phyloP scores from a whole-genome alignment of 2,329 filamentous ascomycete genomes.

The Dactylonectria estremocensis region DNA sequence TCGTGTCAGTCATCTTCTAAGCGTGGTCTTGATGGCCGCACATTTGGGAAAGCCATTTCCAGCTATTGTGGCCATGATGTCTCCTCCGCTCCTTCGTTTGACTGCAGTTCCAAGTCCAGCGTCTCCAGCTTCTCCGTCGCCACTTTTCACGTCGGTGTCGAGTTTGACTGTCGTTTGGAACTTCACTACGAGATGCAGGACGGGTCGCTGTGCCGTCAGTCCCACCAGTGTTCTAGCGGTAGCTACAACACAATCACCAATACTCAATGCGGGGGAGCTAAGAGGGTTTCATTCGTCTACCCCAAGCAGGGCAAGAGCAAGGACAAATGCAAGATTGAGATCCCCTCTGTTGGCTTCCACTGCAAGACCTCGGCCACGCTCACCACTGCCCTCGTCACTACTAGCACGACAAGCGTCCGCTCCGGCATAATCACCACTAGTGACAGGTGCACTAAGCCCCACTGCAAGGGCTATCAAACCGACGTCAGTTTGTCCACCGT shows the following conservation, averaged over 20 bases:
- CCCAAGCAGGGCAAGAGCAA: slow-evolving; percentile 70
- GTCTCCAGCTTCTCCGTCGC: slow-evolving; percentile 79
- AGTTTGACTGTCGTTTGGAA: slow-evolving; percentile 84
- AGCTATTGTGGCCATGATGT: slow-evolving; percentile 65
- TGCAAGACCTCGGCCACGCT: slow-evolving; percentile 19
- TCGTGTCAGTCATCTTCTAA: slow-evolving; percentile 73
- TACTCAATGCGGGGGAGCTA: slow-evolving; percentile 93
- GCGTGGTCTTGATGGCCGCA: slow-evolving; percentile 71
- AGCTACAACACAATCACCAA: slow-evolving; percentile 77
- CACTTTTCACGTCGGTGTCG: slow-evolving; percentile 79
- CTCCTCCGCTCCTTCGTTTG: slow-evolving; percentile 71
- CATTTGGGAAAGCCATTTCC: slow-evolving; percentile 73
- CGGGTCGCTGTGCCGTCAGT: slow-evolving; percentile 86
- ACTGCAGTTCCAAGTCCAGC: slow-evolving; percentile 49
- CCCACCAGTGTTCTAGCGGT: slow-evolving; percentile 77
- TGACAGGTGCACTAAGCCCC: too few species aligned
- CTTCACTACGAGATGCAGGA: slow-evolving; percentile 92
- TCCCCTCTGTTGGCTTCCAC: slow-evolving; percentile 62
- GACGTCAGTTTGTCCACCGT: too few species aligned
- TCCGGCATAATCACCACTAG: slow-evolving; percentile 11
- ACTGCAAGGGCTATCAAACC: too few species aligned
- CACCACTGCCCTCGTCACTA: slow-evolving; percentile 32
- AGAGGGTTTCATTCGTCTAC: slow-evolving; percentile 81
- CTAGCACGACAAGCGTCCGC: slow-evolving; percentile 22
- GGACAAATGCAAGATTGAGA: slow-evolving; percentile 77